Conservation (phyloP, 106 monocot genomes). For the Vanilla planifolia region DNA sequence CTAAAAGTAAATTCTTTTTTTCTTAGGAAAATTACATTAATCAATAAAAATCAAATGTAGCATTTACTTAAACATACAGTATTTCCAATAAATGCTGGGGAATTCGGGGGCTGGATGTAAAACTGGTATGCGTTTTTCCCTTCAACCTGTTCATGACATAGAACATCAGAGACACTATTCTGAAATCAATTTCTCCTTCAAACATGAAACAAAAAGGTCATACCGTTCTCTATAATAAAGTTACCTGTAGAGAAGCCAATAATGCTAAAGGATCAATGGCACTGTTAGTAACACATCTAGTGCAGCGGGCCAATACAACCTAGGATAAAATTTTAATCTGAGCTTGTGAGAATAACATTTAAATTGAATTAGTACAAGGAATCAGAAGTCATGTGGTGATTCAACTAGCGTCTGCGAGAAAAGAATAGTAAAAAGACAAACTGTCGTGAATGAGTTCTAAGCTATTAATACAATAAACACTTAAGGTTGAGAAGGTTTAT, state of each 20-base stretch:
- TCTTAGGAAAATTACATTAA: background rate
- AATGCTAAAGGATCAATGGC: slow-evolving; percentile 60
- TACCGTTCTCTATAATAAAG: background rate
- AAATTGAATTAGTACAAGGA: too few species aligned
- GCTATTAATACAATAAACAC: background rate
- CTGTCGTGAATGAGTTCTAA: background rate
- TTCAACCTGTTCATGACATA: slow-evolving; percentile 45
- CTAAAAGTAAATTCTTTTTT: background rate
- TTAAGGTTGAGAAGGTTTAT: background rate
- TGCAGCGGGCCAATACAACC: slow-evolving; percentile 91
- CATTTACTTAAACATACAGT: slow-evolving; percentile 54
- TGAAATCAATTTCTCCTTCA: background rate
- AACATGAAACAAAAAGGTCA: background rate
- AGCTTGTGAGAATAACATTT: background rate
- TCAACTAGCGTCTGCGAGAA: too few species aligned
- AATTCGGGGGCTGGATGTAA: slow-evolving; percentile 81
- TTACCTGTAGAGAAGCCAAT: slow-evolving; percentile 65
- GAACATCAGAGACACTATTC: background rate
- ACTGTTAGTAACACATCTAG: slow-evolving; percentile 54
- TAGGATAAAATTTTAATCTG: slow-evolving; percentile 14
- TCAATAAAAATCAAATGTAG: background rate
- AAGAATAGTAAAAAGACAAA: background rate
- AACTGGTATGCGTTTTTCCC: slow-evolving; percentile 89
- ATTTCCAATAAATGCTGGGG: slow-evolving; percentile 95
- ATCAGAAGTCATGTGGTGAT: background rate